These are phyloP conservation scores for Pleurozium schreberi DNA, from an alignment of 225 moss, liverwort and hornwort genomes.

Conservation along the genomic window DNA sequence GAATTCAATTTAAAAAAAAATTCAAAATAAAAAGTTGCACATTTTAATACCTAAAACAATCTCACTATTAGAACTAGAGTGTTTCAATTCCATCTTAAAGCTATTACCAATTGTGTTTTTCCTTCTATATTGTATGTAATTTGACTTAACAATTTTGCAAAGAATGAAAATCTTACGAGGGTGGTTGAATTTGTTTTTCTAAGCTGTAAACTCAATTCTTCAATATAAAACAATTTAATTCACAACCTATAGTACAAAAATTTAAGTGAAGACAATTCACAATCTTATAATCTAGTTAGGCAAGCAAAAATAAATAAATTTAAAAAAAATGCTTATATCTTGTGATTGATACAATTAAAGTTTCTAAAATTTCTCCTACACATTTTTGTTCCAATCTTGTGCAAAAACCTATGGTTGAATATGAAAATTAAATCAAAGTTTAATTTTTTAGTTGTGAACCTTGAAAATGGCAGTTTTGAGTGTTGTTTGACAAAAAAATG, in stretches of 20 bases:
- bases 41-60: background rate
- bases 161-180: background rate
- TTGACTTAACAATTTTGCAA: background rate
- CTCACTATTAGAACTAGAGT: background rate
- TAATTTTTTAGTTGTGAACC: too few species aligned
- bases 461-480: background rate
- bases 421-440: background rate
- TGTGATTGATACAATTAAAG: too few species aligned
- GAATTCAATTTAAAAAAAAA: background rate
- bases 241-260: too few species aligned
- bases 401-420: background rate
- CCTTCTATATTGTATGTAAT: fast-evolving
- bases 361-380: fast-evolving
- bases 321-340: too few species aligned
- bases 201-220: too few species aligned
- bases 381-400: background rate
- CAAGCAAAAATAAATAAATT: too few species aligned
- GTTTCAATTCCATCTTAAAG: background rate
- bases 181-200: too few species aligned
- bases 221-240: too few species aligned
- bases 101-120: background rate
- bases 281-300: too few species aligned
- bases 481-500: background rate
- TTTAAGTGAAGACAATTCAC: background rate
- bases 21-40: background rate